Evolutionary conservation across 2,329 filamentous ascomycete genomes (phyloP), one percentile per base, ranked within the genome.

Genomic region (Neofusicoccum parvum): DNA sequence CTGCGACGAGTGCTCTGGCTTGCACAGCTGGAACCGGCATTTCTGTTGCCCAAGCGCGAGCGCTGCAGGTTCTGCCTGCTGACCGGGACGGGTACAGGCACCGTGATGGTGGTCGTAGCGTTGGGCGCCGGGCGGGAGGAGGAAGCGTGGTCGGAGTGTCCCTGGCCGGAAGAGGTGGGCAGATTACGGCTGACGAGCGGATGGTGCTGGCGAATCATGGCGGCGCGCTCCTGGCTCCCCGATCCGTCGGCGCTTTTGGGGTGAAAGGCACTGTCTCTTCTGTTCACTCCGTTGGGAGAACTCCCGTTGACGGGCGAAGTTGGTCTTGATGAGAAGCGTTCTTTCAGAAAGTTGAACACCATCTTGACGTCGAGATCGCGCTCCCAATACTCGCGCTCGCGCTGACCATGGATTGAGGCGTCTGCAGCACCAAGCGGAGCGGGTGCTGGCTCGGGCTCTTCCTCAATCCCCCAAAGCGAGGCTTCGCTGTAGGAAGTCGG

Each of bases 301-400:
- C 7, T 46, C 43, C 69, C 68, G 53, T 69, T 75, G 10, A 73
- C 69, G n/a, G 75, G 73, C 36, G 67, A 67, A 56, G 62, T 49
- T 41, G 68, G 65, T 12, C 73, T 72, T 3, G 75, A 77, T 2
- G 75, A 75, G 66, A 78, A 79, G 41, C 76, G 76, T 49, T 72
- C 73, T 20, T 77, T 70, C 10, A 79, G 71, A 48, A 78, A 98
- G 56, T 89, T 88, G 81, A 98, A 98, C 39, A 98, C 91, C 76
- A 97, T 90, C 74, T 91, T 91, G 69, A 97, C 87, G 73, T 98
- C 94, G 5, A 98, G 85, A 63, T 97, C 92, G 67, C 90, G 89
- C 78, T 98, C 94, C 95, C 95, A 99, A 74, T 97, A 95, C 41
- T 95, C 91, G 23, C 81, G 81, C 66, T 88, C 86, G 9, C 78